Evolutionary conservation across 805 yeast genomes (phyloP).

Genomic region (Myxozyma geophila): DNA sequence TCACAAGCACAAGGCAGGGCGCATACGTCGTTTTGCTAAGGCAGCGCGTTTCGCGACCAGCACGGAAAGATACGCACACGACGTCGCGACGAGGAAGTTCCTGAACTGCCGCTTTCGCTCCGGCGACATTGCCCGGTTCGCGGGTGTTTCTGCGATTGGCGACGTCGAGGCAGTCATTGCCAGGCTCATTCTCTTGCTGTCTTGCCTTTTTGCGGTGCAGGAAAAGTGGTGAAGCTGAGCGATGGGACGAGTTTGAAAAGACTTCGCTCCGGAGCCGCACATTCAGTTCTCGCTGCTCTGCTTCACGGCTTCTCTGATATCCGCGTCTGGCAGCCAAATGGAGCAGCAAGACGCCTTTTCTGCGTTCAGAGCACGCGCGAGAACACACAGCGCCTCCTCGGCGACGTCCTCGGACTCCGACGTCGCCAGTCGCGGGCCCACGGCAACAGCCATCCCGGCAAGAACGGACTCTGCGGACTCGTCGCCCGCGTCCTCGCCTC

Average conservation of each 20-base stretch:
- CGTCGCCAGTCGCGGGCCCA: not conserved
- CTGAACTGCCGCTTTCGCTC: conserved; percentile 25
- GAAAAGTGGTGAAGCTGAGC: not conserved
- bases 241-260: not conserved
- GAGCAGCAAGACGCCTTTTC: not conserved
- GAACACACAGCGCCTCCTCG: not conserved
- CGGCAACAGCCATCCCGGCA: not conserved
- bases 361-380: no score
- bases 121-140: conserved; percentile 17
- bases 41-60: conserved; percentile 27
- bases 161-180: conserved; percentile 15
- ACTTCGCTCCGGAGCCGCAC: no score
- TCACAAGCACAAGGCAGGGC: no score
- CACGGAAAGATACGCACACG: conserved; percentile 25
- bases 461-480: not conserved
- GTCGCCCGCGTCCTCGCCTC: conserved; percentile 8
- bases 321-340: no score
- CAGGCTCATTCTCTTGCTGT: conserved; percentile 10
- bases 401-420: not conserved
- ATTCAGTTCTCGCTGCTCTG: no score
- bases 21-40: conserved; percentile 27
- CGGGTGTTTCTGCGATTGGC: not conserved
- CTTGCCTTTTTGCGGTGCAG: not conserved
- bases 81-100: conserved; percentile 33
- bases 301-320: no score